Base-by-base conservation (phyloP, 305 asterid species). In the Striga hermonthica region DNA sequence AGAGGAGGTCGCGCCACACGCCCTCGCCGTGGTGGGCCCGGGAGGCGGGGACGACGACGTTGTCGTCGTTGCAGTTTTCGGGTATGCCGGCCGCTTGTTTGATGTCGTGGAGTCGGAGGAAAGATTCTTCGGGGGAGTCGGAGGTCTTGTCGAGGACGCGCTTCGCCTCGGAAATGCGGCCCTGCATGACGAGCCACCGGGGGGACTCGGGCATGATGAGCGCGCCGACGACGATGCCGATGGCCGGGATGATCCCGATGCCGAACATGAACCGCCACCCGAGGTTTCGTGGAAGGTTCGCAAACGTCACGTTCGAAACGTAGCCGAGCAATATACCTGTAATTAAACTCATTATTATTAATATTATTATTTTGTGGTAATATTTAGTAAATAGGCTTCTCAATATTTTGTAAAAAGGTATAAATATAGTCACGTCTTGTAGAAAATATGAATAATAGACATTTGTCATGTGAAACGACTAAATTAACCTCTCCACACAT, bases 201-300 rank as follows among this genome's bases (percentile, higher is more conserved):
- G 91, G 91, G 0, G 88, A 85, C 64, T 85, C 92, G n/a, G 92
- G 92, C 92, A 85, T 85, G 61, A 66, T 45, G 7, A 82, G 55
- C 35, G 79, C 80, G 7, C 72, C 69, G 0, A 73, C 0, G 31
- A 79, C 78, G 31, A 85, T 43, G 69, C 81, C 57, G 6, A 78
- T 47, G 0, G 92, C 76, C 1, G 86, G 92, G 7, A 83, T 15
- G 7, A 82, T 82, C 4, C 86, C 89, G 0, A 85, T 54, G 35
- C 92, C 92, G 4, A 85, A 81, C 92, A 85, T 85, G 34, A 81
- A 65, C 12, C 92, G 74, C 92, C 88, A 85, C 0, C 88, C 80
- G 40, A 77, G 37, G 66, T 78, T 44, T 5, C 40, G 6, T 10
- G 85, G 73, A 5, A 85, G 80, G 63, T 76, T 78, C n/a, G 84